Evolutionary conservation across 257 asterid genomes (phyloP).

Genomic region (Thymus mandschuricus): DNA sequence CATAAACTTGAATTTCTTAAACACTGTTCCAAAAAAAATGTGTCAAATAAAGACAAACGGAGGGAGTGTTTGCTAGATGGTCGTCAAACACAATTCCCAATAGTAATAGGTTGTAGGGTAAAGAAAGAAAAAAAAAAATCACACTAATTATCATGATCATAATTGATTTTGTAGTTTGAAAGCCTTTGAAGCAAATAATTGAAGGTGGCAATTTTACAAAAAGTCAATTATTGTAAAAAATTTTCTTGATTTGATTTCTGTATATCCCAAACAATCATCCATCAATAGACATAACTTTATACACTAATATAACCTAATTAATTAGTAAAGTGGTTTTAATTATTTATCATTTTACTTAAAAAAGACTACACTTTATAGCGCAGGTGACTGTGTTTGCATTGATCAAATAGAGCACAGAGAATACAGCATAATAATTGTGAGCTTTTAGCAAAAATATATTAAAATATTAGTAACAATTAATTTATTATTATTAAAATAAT

Average conservation of each 20-base stretch:
- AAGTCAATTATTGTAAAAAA: not conserved
- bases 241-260: not conserved
- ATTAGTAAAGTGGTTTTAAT: not conserved
- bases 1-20: no score
- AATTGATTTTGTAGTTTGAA: not conserved
- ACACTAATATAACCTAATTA: not conserved
- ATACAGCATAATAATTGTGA: constrained; percentile 27
- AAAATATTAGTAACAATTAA: not conserved
- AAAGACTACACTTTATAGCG: not conserved
- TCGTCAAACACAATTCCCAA: not conserved
- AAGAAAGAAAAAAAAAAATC: not conserved
- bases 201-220: not conserved
- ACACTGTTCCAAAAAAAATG: no score
- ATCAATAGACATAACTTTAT: constrained; percentile 4
- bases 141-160: constrained; percentile 1
- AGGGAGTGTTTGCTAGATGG: not conserved
- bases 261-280: constrained; percentile 14
- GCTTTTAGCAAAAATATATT: not conserved
- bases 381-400: constrained; percentile 20
- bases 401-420: constrained; percentile 32
- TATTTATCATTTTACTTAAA: constrained; percentile 6
- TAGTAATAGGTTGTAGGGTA: not conserved
- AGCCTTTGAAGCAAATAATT: not conserved
- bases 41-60: no score
- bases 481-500: no score